Base-by-base conservation (phyloP, 257 asterid species). In the Petrea volubilis region DNA sequence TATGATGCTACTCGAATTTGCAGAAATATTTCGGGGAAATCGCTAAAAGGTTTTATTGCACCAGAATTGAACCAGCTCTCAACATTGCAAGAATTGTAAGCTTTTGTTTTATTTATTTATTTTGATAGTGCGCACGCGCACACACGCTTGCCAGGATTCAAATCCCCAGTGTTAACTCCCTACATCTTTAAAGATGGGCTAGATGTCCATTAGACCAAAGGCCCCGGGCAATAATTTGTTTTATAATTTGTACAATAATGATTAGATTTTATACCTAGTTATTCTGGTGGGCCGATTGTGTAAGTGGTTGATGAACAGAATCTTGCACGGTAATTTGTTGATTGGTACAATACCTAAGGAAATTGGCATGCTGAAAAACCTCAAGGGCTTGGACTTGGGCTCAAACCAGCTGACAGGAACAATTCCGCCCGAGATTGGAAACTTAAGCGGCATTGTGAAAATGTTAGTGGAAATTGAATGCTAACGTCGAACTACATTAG, bases 361-460 rank as follows among this genome's bases (percentile, higher is more conserved):
- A 77, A 80, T 94, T 64, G 90, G 96, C 38, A 51, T 73, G 83
- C 79, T 94, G 79, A 87, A 85, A 68, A 79, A 83, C 70, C 89
- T 94, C 75, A 85, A 77, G 81, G 90, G 83, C 23, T 78, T 94
- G 80, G 96, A 94, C 77, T 87, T 94, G 93, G 83, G 96, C 43
- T 77, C 79, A 49, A 91, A 91, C 73, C 89, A 68, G 81, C 84
- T 94, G 52, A 76, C 89, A 4, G 98, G 98, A 73, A 68, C 88
- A 40, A 89, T 94, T 79, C 97, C 96, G 4, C 81, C 73, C 0
- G 85, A 86, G 78, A 81, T 87, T 52, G 97, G 96, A 66, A 86
- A 89, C 75, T 79, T 94, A 73, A 67, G 88, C 66, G 74, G 72
- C 85, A 74, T 89, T 25, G 52, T 78, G 75, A 89, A 81, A 74